phyloP scores from a whole-genome alignment of 495 filamentous ascomycete species.

The Platismatia glauca region DNA sequence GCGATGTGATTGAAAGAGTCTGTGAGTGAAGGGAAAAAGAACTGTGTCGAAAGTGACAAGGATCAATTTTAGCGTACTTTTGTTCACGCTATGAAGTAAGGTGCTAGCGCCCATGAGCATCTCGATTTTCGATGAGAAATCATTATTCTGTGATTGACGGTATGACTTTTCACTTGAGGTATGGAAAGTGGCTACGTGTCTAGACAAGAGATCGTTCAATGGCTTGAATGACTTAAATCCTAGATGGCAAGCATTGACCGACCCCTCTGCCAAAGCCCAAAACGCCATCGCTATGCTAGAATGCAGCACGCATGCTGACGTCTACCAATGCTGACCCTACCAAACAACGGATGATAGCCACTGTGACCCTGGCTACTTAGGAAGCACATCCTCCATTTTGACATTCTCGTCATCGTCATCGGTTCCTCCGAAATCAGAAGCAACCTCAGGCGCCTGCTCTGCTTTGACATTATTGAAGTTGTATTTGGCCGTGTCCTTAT shows the following conservation, averaged over 20 bases:
- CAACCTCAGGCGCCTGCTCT: constrained; percentile 39
- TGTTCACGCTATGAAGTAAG: not conserved
- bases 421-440: constrained; percentile 34
- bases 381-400: constrained; percentile 66
- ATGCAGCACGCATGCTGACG: not conserved
- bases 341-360: not conserved
- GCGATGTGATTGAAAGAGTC: no score
- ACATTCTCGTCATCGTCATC: constrained; percentile 57
- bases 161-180: not conserved
- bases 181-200: not conserved
- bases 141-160: no score
- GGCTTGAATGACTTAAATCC: not conserved
- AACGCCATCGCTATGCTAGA: constrained; percentile 14
- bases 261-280: not conserved
- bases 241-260: not conserved
- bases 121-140: no score
- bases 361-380: constrained; percentile 6
- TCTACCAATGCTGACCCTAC: not conserved
- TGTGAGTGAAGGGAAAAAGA: not conserved
- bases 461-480: constrained; percentile 36
- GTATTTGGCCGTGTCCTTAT: constrained; percentile 39
- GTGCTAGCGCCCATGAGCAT: no score
- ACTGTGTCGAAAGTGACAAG: not conserved
- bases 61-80: not conserved
- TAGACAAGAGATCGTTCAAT: not conserved